A percentile compares a stretch with the other conserved stretches of the same genome.
phyloP scores from a whole-genome alignment of 1,139 yeast species.

The Lodderomyces pseudojiufengensis region DNA sequence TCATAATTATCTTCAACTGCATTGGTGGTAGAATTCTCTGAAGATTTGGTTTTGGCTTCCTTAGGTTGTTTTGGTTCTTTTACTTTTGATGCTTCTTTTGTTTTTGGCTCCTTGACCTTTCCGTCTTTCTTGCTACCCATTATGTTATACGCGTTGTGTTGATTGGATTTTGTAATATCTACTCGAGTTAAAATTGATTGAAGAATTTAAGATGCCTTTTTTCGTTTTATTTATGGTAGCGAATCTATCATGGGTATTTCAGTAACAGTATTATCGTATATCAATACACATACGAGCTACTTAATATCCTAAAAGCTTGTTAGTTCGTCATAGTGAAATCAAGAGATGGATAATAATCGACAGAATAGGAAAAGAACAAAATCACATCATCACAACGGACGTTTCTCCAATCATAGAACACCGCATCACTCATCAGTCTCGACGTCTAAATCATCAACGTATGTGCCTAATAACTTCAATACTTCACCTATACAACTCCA shows the following conservation, averaged over 20 bases:
- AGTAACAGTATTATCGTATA: no score
- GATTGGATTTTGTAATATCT: no score
- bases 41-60: slow-evolving; percentile 39
- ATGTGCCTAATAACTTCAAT: background rate
- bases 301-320: no score
- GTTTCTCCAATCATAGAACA: background rate
- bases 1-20: slow-evolving; percentile 81
- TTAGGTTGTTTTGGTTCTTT: slow-evolving; percentile 25
- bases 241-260: no score
- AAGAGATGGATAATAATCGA: background rate
- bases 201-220: no score
- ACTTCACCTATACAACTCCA: slow-evolving; percentile 1
- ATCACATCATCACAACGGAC: background rate
- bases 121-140: slow-evolving; percentile 30
- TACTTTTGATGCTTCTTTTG: slow-evolving; percentile 3
- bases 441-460: slow-evolving; percentile 2
- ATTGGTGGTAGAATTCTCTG: slow-evolving; percentile 28
- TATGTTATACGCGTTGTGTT: slow-evolving; percentile 18
- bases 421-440: slow-evolving; percentile 1
- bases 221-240: no score
- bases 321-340: no score
- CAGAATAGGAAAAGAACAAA: slow-evolving; percentile 1
- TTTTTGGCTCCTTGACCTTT: slow-evolving; percentile 1
- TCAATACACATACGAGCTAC: no score
- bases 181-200: no score